Evolutionary conservation across 345 rosid genomes (phyloP).

Genomic region (Bruguiera sexangula): DNA sequence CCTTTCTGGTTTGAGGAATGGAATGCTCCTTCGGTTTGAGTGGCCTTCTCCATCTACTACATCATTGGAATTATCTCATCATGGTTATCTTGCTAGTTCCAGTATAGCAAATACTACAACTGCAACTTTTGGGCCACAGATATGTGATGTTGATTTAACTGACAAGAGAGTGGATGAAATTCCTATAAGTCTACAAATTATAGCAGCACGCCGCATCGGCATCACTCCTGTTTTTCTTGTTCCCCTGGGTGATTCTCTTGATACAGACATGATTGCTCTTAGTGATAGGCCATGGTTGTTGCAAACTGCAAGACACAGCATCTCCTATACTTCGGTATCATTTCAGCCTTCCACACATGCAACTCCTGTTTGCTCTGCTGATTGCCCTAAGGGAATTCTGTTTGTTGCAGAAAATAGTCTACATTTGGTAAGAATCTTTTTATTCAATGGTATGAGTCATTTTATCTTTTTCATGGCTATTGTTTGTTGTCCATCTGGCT

Average conservation of each 20-base stretch:
- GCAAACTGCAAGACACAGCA: conserved; percentile 89
- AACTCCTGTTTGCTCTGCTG: conserved; percentile 84
- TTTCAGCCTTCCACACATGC: conserved; percentile 97
- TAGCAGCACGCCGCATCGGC: conserved; percentile 90
- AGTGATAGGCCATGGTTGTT: conserved; percentile 97
- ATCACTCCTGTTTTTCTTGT: conserved; percentile 94
- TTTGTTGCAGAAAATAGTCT: conserved; percentile 94
- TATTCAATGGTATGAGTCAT: no score
- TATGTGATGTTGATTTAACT: conserved; percentile 25
- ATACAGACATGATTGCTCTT: conserved; percentile 82
- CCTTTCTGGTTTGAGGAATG: conserved; percentile 92
- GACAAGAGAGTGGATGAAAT: conserved; percentile 29
- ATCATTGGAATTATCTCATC: conserved; percentile 28
- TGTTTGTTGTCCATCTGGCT: no score
- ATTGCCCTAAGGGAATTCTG: conserved; percentile 87
- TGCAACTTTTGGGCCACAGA: conserved; percentile 27
- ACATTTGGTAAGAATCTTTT: conserved; percentile 60
- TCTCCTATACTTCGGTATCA: conserved; percentile 81
- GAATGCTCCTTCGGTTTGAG: conserved; percentile 97
- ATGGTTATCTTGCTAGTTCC: conserved; percentile 25
- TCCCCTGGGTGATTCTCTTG: conserved; percentile 72
- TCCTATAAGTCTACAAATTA: conserved; percentile 64
- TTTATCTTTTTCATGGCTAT: no score
- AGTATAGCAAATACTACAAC: conserved; percentile 30
- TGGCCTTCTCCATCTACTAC: conserved; percentile 55